These are phyloP conservation scores for Cryptococcus sp. DNA, from an alignment of 1,284 basidiomycete genomes.

Conservation along the genomic window DNA sequence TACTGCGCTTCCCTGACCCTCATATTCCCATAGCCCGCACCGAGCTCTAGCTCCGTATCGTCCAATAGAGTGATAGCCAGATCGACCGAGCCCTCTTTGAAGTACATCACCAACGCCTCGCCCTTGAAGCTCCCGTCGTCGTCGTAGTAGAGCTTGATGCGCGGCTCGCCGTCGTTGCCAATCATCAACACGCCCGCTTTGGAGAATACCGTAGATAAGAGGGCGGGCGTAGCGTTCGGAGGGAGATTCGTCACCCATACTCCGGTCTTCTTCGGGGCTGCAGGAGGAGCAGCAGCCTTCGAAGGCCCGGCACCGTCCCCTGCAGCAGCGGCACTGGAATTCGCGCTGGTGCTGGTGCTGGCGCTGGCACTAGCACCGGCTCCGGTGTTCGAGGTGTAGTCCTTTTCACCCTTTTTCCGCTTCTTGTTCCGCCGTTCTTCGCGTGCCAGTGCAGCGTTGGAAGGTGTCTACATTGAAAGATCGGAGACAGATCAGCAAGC, in stretches of 20 bases:
- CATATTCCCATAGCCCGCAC: slow-evolving; percentile 69
- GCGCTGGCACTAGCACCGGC: background rate
- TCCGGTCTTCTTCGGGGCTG: slow-evolving; percentile 72
- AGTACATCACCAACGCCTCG: slow-evolving; percentile 93
- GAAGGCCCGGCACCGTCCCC: background rate
- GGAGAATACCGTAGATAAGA: slow-evolving; percentile 78
- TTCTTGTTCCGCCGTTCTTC: slow-evolving; percentile 62
- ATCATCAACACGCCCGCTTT: slow-evolving; percentile 92
- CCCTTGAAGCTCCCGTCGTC: slow-evolving; percentile 91
- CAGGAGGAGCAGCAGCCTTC: slow-evolving; percentile 11
- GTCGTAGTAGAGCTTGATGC: slow-evolving; percentile 90
- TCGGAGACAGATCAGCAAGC: background rate
- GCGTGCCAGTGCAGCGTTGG: slow-evolving; percentile 75
- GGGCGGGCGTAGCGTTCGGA: slow-evolving; percentile 69
- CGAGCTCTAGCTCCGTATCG: slow-evolving; percentile 87
- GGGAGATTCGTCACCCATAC: slow-evolving; percentile 89
- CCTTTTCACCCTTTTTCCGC: slow-evolving; percentile 64
- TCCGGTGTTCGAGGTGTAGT: slow-evolving; percentile 67
- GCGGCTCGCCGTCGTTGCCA: slow-evolving; percentile 80
- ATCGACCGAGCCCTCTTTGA: slow-evolving; percentile 91
- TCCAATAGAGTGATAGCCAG: slow-evolving; percentile 86
- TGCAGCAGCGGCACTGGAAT: background rate
- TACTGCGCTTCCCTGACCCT: slow-evolving; percentile 84
- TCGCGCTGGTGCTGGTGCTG: slow-evolving; percentile 6
- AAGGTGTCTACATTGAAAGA: slow-evolving; percentile 64